Evolutionary conservation across 2,329 filamentous ascomycete genomes (phyloP).

Genomic region (Paracorniculantispora psalliotae): DNA sequence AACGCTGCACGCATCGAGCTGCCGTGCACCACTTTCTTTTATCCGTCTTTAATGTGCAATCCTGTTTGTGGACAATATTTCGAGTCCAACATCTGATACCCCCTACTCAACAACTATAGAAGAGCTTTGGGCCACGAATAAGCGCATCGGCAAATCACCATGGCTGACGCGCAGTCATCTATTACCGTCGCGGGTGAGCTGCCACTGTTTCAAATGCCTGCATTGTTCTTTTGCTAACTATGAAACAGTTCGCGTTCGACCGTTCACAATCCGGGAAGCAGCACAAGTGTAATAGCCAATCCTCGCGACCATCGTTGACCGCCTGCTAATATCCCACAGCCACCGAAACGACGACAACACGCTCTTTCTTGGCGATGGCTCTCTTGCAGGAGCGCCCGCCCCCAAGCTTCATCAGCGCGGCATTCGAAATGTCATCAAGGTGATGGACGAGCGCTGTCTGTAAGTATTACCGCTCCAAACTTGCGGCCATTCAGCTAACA

Average conservation of each 20-base stretch:
- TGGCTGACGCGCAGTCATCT: conserved; percentile 37
- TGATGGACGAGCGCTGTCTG: conserved; percentile 94
- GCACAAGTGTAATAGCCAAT: conserved; percentile 69
- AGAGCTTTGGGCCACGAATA: not conserved
- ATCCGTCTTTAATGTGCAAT: not conserved
- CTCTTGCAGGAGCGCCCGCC: conserved; percentile 77
- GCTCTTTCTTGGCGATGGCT: conserved; percentile 93
- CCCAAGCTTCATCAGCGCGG: conserved; percentile 84
- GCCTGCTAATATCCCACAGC: conserved; percentile 31
- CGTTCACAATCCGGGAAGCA: conserved; percentile 84
- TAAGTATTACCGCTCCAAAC: conserved; percentile 44
- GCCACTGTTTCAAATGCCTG: not conserved
- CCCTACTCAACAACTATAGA: not conserved
- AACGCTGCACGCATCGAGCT: not conserved
- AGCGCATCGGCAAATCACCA: not conserved
- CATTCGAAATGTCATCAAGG: conserved; percentile 87
- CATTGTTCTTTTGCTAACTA: conserved; percentile 23
- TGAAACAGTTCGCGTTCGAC: conserved; percentile 58
- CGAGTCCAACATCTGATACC: not conserved
- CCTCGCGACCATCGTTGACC: not conserved
- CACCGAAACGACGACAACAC: conserved; percentile 75
- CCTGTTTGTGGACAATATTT: not conserved
- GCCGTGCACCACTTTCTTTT: not conserved
- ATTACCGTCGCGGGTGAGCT: conserved; percentile 53
- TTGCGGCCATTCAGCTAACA: not conserved